Base-by-base conservation (phyloP, 495 filamentous ascomycete species). In the Talaromyces trachyspermus region DNA sequence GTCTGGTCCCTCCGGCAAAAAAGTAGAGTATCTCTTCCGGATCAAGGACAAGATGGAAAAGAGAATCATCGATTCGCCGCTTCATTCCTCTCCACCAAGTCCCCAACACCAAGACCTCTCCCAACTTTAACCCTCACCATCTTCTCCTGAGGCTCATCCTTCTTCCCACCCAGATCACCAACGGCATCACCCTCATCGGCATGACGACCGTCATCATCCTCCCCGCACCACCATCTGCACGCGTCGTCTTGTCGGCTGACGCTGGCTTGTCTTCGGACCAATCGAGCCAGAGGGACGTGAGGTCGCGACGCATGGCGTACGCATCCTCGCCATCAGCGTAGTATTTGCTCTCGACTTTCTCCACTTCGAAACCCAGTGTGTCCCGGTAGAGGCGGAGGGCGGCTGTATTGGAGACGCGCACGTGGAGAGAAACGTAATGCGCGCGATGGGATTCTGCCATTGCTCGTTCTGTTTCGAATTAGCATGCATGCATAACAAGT, bases 261-360 rank as follows among this genome's bases (percentile, higher is more conserved):
- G 32, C 20, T 15, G 48, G 62, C 64, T 63, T 62, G 22, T 64
- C 62, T 15, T 63, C 66, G 35, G 58, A 61, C 68, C 68, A 71
- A 40, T 70, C 60, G 30, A 74, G 39, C 64, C 64, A 71, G 54
- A 90, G 74, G 46, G 75, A 71, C 23, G 72, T 68, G 35, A 98
- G 72, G 56, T 96, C 86, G 63, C 90, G 83, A 55, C 80, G 82
- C 92, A 98, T 98, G 54, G 81, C 83, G 59, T 83, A 95, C 27
- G 92, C 92, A 74, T 98, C 91, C 70, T 98, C 92, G 40, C 89
- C 90, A 67, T 97, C 92, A 32, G 92, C 92, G 61, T 98, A 98
- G 80, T 98, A 98, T 66, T 92, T 95, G 52, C 74, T 58, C 70
- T 97, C 92, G 11, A 88, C 80, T 65, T 88, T 92, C 52, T 95